Base-by-base conservation (phyloP, 441 rosid genomes). In the Populus trichocarpa region DNA sequence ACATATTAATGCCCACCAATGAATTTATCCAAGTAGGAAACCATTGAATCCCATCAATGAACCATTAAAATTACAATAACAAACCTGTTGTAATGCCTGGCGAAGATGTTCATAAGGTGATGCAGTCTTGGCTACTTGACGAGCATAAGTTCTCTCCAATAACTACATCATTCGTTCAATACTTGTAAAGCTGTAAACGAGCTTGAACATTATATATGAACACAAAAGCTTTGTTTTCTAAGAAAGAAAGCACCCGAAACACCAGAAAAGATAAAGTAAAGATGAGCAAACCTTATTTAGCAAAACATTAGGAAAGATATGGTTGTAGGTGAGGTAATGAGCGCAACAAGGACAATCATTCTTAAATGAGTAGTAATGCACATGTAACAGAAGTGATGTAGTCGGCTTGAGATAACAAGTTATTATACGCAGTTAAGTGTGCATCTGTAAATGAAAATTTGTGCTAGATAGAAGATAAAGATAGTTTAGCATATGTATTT, bases 291-390 rank as follows among this genome's bases (percentile, higher is more conserved):
- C 96, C 97, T 91, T 93, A 59, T 91, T 90, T 80, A 93, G 96
- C 78, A 91, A 80, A 75, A 90, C 86, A 78, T 91, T 93, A 79
- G 97, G 97, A 84, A 84, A 90, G 66, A 89, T 87, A 81, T 90
- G 92, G 77, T 85, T 87, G 78, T 74, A 85, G 69, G 93, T 89
- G 78, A 93, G 96, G 80, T 79, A 87, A 50, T 88, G 93, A 71
- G 86, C 88, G 72, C 97, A 93, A 77, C 92, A 89, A 67, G 96
- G 97, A 78, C 97, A 93, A 83, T 93, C 93, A 71, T 83, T 93
- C 88, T 93, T 91, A 93, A 92, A 79, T 93, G 94, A 46, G 96
- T 93, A 84, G 86, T 84, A 79, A 93, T 86, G 75, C 97, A 93
- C 93, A 87, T 86, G 84, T 86, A 91, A 87, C 96, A 93, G 88